Conservation (phyloP, 2,329 filamentous ascomycete species). For the Teratosphaeria nubilosa region DNA sequence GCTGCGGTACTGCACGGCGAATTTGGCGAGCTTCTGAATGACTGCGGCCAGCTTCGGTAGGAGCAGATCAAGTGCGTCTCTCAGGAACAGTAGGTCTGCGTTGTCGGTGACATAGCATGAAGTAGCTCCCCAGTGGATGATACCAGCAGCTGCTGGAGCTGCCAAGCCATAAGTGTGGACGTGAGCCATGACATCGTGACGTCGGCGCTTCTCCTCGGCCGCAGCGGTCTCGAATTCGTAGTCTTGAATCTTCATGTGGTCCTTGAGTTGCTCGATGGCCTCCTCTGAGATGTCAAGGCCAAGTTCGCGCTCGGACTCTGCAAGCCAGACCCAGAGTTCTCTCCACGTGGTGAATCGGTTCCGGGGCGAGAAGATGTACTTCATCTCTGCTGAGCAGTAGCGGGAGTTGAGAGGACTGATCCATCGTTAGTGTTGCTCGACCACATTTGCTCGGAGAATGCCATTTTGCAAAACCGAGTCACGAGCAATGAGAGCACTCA, state of each 20-base stretch:
- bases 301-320: conserved; percentile 71
- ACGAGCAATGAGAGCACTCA: no score
- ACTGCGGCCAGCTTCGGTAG: conserved; percentile 69
- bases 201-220: conserved; percentile 38
- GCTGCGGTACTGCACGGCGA: conserved; percentile 63
- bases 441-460: neutral
- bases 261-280: conserved; percentile 38
- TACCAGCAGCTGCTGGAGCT: conserved; percentile 67
- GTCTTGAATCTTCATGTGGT: conserved; percentile 36
- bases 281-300: conserved; percentile 67
- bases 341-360: conserved; percentile 71
- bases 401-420: conserved; percentile 60
- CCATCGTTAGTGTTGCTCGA: conserved; percentile 31
- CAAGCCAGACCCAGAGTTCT: conserved; percentile 75
- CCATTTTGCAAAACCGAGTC: neutral
- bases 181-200: conserved; percentile 46
- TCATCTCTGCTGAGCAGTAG: conserved; percentile 67
- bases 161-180: conserved; percentile 55
- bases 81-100: conserved; percentile 65
- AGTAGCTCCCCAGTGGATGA: conserved; percentile 69
- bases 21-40: conserved; percentile 61
- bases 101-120: conserved; percentile 62
- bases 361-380: conserved; percentile 67
- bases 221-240: conserved; percentile 38
- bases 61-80: conserved; percentile 65